Base-by-base conservation (phyloP, 139 green algal species). In the Asterochloris sp. region DNA sequence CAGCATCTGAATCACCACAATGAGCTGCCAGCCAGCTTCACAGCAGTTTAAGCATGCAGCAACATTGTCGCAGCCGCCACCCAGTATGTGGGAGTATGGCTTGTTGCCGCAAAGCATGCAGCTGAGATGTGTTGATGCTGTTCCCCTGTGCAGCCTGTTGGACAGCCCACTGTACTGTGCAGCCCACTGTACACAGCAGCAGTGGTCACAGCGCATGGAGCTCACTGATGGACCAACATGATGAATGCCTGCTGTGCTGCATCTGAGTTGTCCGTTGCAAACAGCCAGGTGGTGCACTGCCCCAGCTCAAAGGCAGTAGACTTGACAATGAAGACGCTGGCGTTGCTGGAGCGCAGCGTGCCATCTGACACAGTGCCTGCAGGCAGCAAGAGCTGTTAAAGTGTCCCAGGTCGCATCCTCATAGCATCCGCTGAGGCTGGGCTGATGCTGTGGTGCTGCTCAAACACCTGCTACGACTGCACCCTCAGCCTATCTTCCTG, bases 261-360 rank as follows among this genome's bases (percentile, higher is more conserved):
- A 62, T 80, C 60, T 24, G 76, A 80, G 61, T 80, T 38, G 76
- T 80, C 76, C 12, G 76, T 80, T 24, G 76, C 67, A 62, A 80
- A 80, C 76, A 80, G 17, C 76, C 76, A 80, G 38, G 76, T 80
- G 8, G 68, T 26, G 23, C 24, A 68, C 12, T 28, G 21, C n/a
- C 68, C 60, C 54, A 80, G n/a, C 21, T 61, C 76, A 69, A 69
- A 80, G 76, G 60, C 68, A 60, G 76, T 60, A 14, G 76, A 80
- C 23, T 80, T 80, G 54, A 80, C 76, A 23, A 80, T 69, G 23
- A 61, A 80, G 54, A 80, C 76, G 23, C 68, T n/a, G 24, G 60
- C 68, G 76, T 80, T 80, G 76, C 76, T 62, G 12, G 76, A 69
- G 29, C 76, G 61, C 26, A 80, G 23, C 0, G 76, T 62, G 21